phyloP scores from a whole-genome alignment of 2,329 filamentous ascomycete species.

The Ilyonectria robusta region DNA sequence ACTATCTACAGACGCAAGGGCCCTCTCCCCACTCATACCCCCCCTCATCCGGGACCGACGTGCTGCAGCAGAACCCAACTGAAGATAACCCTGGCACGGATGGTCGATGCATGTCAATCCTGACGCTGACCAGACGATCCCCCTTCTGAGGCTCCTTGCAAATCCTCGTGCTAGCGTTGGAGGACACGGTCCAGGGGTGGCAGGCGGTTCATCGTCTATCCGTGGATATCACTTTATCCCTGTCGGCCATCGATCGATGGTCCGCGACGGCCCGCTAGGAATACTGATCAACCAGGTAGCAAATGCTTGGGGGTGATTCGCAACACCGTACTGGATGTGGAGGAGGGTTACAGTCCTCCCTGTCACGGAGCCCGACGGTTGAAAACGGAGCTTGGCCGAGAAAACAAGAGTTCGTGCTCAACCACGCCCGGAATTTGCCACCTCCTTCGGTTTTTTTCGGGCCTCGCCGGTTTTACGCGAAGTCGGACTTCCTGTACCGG shows the following conservation, averaged over 20 bases:
- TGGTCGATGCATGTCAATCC: slow-evolving; percentile 37
- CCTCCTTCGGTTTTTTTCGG: neutral
- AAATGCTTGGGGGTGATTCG: neutral
- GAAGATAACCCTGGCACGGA: slow-evolving; percentile 39
- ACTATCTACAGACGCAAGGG: neutral
- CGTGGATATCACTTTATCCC: slow-evolving; percentile 16
- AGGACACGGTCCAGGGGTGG: slow-evolving; percentile 1
- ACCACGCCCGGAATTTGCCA: neutral
- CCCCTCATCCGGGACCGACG: slow-evolving; percentile 14
- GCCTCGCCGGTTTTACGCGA: neutral
- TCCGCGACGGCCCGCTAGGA: slow-evolving; percentile 30
- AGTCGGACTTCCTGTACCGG: neutral
- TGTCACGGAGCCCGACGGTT: neutral
- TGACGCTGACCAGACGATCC: slow-evolving; percentile 22
- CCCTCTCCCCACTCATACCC: slow-evolving; percentile 2
- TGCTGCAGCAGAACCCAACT: slow-evolving; percentile 40
- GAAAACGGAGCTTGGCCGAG: slow-evolving; percentile 11
- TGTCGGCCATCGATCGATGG: slow-evolving; percentile 25
- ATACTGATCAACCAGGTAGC: neutral
- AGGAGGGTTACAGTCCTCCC: slow-evolving; percentile 4
- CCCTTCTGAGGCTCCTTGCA: slow-evolving; percentile 29
- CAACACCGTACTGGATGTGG: neutral
- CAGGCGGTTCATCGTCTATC: slow-evolving; percentile 8
- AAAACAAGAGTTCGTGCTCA: neutral
- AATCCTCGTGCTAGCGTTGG: slow-evolving; percentile 17